Base-by-base conservation (phyloP, 345 rosid species). In the Viola odorata region DNA sequence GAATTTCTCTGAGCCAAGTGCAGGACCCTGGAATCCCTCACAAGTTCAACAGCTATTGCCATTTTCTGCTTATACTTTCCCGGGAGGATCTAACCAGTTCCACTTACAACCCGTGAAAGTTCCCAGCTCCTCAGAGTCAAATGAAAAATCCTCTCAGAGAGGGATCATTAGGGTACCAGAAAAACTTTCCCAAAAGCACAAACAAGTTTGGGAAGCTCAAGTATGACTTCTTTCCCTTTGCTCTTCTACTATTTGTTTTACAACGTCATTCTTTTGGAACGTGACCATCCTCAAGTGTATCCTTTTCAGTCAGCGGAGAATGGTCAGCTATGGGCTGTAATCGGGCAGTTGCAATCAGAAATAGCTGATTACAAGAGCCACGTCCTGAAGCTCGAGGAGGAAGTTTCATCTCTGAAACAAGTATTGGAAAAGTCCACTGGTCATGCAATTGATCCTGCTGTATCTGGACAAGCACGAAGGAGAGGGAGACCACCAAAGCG, bases 101-200 rank as follows among this genome's bases (percentile, higher is more conserved):
- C 59, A 73, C 50, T 44, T 64, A 64, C 61, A 63, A 53, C 60
- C 57, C 44, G 42, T 60, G 7, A 8, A 39, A 0, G 3, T 50
- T 58, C 65, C 69, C 52, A 32, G 49, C 58, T 65, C 54, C 60
- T 42, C 69, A 5, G 64, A 61, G 37, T 57, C 77, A 40, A 11
- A 49, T 17, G 71, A 53, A 40, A 70, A 66, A 59, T 38, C 74
- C 40, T 65, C 23, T 57, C 69, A 60, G 53, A 77, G 67, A 62
- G 77, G 79, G 41, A 51, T 57, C 62, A 77, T 66, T n/a, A 72
- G 58, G 64, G 66, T 76, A 16, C 53, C 9, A 4, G 60, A 61
- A 63, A 74, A 71, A 60, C 75, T 77, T 52, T 80, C 84, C 58
- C 75, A 63, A 57, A 77, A 74, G 70, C 84, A 80, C 51, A 77